These are phyloP conservation scores for Aspergillus arachidicola DNA, from an alignment of 2,329 filamentous ascomycete genomes.

Conservation along the genomic window DNA sequence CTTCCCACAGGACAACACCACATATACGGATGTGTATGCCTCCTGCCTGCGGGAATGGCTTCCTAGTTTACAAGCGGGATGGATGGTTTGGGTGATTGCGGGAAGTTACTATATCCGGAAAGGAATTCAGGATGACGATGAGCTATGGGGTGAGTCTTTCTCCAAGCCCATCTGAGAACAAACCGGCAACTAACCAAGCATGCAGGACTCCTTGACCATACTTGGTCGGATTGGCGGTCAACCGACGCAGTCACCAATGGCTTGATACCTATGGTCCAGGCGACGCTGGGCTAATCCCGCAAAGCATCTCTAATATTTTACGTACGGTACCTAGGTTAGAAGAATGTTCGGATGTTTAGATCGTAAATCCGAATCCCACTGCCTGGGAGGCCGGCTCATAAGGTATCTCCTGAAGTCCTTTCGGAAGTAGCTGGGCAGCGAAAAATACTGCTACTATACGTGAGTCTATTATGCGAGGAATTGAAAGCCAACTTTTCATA, in stretches of 20 bases:
- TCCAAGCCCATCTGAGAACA: neutral
- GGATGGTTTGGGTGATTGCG: slow-evolving; percentile 62
- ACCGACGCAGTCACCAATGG: slow-evolving; percentile 20
- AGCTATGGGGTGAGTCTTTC: slow-evolving; percentile 50
- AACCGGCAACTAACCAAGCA: neutral
- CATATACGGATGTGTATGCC: slow-evolving; percentile 54
- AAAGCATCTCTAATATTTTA: neutral
- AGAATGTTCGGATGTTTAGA: neutral
- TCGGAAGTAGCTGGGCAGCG: neutral
- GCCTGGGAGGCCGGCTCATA: neutral
- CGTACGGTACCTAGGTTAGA: neutral
- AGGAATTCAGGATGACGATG: slow-evolving; percentile 59
- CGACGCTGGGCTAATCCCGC: neutral
- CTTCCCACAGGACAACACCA: slow-evolving; percentile 53
- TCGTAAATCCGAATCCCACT: neutral
- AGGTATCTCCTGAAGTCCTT: neutral
- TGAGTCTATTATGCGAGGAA: neutral
- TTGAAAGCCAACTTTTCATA: neutral
- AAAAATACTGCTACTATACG: neutral
- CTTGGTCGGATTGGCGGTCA: slow-evolving; percentile 57
- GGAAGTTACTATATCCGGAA: slow-evolving; percentile 61
- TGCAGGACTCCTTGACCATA: slow-evolving; percentile 54
- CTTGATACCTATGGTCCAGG: neutral
- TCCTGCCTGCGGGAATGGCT: slow-evolving; percentile 56
- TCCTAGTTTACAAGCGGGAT: slow-evolving; percentile 53